Evolutionary conservation across 352 stramenopile species (phyloP), one percentile per base, ranked within the genome.

Genomic region (Pythium sp.): DNA sequence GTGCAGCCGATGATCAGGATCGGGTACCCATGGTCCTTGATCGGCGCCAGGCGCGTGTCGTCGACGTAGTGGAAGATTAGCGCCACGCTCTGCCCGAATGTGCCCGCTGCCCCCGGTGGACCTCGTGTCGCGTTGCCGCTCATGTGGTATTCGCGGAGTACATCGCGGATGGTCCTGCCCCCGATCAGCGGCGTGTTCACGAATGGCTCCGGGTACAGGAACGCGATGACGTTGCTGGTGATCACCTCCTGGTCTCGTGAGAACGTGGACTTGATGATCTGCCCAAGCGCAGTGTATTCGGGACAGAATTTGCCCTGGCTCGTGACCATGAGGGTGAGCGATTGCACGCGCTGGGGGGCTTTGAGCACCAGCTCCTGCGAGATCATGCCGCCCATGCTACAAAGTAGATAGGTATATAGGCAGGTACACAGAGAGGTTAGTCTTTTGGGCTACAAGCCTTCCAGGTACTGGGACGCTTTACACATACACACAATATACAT

Each of bases 331-430:
- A 87, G 58, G 24, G 77, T 73, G n/a, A 86, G 65, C 14, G 79
- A 87, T 24, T 67, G 55, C 32, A 87, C 74, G 11, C 77, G 77
- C 49, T 85, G 49, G 14, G 76, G 76, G 20, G 68, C 69, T 73
- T 12, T 46, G 55, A 61, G 55, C 18, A 12, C 32, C 30, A 87
- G 63, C 72, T 87, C 77, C 34, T 82, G 74, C 22, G 79, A 67
- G 65, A 87, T 81, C 79, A 87, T 87, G 34, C 77, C 77, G n/a
- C 79, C 79, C 71, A 87, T 82, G 28, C 71, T 49, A 49, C 43
- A 47, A 5, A 14, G 12, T 5, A 18, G 15, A 14, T n/a, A n/a
- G n/a, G n/a, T n/a, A n/a, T n/a, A n/a, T n/a, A n/a, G n/a, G n/a
- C 38, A 14, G 0, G 4, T 5, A 43, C 36, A 3, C 36, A 43